Evolutionary conservation across 148 eudicot genomes (phyloP).

Genomic region (Diospyros kaki): DNA sequence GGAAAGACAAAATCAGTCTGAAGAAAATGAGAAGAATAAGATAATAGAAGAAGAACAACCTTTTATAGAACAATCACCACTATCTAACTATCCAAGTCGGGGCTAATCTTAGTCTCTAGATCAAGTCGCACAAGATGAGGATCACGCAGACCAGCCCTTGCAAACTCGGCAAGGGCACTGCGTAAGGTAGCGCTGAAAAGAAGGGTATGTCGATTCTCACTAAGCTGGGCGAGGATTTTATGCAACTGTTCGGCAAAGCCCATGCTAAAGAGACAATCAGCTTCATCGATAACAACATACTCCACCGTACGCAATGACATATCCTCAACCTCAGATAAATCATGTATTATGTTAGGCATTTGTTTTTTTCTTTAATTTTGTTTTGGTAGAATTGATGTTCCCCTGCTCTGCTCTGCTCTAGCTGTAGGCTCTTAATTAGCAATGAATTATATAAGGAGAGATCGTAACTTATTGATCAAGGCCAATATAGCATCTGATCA

Average conservation of each 20-base stretch:
- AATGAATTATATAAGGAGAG: too few species aligned
- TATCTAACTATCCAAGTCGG: too few species aligned
- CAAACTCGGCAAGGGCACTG: conserved; percentile 88
- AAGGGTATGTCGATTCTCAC: conserved; percentile 87
- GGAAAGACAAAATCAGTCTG: too few species aligned
- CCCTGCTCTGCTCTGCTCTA: too few species aligned
- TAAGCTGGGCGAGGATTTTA: conserved; percentile 59
- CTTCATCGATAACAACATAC: conserved; percentile 96
- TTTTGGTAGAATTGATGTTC: too few species aligned
- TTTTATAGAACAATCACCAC: too few species aligned
- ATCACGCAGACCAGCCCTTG: conserved; percentile 93
- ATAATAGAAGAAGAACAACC: too few species aligned
- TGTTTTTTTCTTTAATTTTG: too few species aligned
- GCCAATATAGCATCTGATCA: too few species aligned
- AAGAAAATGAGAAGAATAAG: too few species aligned
- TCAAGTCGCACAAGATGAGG: conserved; percentile 85
- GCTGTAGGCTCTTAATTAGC: conserved; percentile 23
- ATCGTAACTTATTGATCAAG: background rate
- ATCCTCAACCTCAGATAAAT: conserved; percentile 86
- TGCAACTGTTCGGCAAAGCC: conserved; percentile 97
- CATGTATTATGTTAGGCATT: conserved; percentile 99
- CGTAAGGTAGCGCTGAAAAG: conserved; percentile 98
- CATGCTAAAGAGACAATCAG: conserved; percentile 88
- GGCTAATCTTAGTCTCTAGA: conserved; percentile 77
- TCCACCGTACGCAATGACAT: conserved; percentile 87